Evolutionary conservation across 139 green algal species (phyloP).

Genomic region (Zygnema cylindricum): DNA sequence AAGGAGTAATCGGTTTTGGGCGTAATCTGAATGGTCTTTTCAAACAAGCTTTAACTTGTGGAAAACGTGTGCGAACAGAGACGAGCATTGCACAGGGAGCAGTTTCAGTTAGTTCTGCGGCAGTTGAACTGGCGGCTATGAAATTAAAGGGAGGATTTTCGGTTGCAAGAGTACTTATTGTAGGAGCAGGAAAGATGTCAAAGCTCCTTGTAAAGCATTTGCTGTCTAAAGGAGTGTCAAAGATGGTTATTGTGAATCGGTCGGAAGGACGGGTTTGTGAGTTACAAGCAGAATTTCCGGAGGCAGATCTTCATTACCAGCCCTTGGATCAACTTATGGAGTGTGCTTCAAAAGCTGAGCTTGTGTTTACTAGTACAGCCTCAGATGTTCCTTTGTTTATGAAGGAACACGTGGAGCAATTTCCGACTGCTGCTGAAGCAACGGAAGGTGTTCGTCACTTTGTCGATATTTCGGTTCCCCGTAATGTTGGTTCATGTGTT

Average conservation of each 20-base stretch:
- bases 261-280: slow-evolving; percentile 84
- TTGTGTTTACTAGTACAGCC: slow-evolving; percentile 90
- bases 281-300: slow-evolving; percentile 92
- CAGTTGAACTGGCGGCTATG: slow-evolving; percentile 94
- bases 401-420: slow-evolving; percentile 63
- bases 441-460: slow-evolving; percentile 90
- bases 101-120: slow-evolving; percentile 94
- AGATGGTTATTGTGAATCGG: slow-evolving; percentile 92
- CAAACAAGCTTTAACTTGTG: slow-evolving; percentile 95
- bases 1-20: slow-evolving; percentile 89
- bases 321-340: slow-evolving; percentile 92
- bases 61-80: slow-evolving; percentile 95
- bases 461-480: slow-evolving; percentile 96
- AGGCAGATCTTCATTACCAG: slow-evolving; percentile 91
- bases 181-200: slow-evolving; percentile 98
- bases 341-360: slow-evolving; percentile 78
- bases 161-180: slow-evolving; percentile 87
- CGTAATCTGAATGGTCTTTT: slow-evolving; percentile 97
- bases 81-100: slow-evolving; percentile 91
- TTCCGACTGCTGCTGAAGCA: slow-evolving; percentile 67
- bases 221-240: slow-evolving; percentile 89
- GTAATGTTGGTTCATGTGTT: slow-evolving; percentile 91
- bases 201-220: slow-evolving; percentile 98
- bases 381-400: slow-evolving; percentile 61
- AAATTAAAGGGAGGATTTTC: slow-evolving; percentile 92